phyloP scores from a whole-genome alignment of 306 rosid species.

The Parietaria judaica region DNA sequence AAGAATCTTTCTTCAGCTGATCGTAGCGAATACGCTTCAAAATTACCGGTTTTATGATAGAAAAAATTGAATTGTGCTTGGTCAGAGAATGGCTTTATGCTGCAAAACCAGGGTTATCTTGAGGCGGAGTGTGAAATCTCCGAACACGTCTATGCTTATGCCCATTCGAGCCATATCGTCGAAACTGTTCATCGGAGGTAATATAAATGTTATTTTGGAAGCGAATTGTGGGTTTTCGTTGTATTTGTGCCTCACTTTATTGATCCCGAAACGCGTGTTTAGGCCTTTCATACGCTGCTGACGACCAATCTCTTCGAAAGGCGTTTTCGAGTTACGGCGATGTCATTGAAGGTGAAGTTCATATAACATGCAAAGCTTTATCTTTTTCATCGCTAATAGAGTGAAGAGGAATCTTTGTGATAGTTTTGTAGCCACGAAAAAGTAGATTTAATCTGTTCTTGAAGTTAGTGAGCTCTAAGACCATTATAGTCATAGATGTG shows the following conservation, averaged over 20 bases:
- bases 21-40: too few relatives aligned
- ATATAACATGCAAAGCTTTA: too few relatives aligned
- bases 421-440: too few relatives aligned
- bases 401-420: too few relatives aligned
- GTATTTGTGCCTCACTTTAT: background rate
- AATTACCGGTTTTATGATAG: too few relatives aligned
- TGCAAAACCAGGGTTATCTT: conserved; percentile 42
- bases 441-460: too few relatives aligned
- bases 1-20: too few relatives aligned
- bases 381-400: too few relatives aligned
- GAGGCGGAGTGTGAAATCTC: conserved; percentile 42
- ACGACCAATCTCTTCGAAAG: conserved; percentile 59
- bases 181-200: conserved; percentile 75
- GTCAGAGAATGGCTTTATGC: conserved; percentile 35
- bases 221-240: background rate
- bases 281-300: conserved; percentile 67
- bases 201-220: background rate
- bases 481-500: too few relatives aligned
- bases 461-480: too few relatives aligned
- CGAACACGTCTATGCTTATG: conserved; percentile 47
- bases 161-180: conserved; percentile 59
- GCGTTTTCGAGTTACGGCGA: conserved; percentile 63
- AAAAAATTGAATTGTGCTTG: too few relatives aligned
- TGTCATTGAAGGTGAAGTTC: conserved; percentile 59
- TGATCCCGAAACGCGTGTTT: background rate